phyloP scores from a whole-genome alignment of 2,329 filamentous ascomycete species.

The Thermothelomyces thermophilus region DNA sequence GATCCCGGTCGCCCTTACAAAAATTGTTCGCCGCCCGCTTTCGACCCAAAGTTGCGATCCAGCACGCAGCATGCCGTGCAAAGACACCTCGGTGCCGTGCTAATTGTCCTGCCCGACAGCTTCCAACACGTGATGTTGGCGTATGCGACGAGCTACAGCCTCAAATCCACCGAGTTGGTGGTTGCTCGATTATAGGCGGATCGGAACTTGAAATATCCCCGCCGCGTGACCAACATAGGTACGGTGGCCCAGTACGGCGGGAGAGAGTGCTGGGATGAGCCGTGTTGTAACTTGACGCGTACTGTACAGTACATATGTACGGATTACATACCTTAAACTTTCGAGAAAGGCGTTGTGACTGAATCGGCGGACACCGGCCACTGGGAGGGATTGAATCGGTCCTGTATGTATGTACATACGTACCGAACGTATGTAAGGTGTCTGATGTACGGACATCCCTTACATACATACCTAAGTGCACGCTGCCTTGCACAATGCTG shows the following conservation, averaged over 20 bases:
- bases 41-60: not conserved
- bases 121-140: not conserved
- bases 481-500: not conserved
- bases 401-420: too few species aligned
- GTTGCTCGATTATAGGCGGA: not conserved
- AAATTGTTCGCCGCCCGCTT: not conserved
- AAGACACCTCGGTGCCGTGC: not conserved
- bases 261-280: too few species aligned
- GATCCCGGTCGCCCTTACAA: not conserved
- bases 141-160: not conserved
- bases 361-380: not conserved
- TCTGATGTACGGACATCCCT: too few species aligned
- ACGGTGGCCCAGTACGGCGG: too few species aligned
- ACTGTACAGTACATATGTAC: too few species aligned
- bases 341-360: too few species aligned
- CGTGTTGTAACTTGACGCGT: too few species aligned
- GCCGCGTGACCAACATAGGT: not conserved
- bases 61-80: not conserved
- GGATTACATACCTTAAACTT: too few species aligned
- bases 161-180: too few species aligned
- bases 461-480: too few species aligned
- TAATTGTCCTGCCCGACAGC: not conserved
- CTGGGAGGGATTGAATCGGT: too few species aligned
- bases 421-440: too few species aligned
- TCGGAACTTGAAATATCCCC: slow-evolving; percentile 17